These are phyloP conservation scores for Hanseniaspora meyeri DNA, from an alignment of 805 yeast species.

Conservation along the genomic window DNA sequence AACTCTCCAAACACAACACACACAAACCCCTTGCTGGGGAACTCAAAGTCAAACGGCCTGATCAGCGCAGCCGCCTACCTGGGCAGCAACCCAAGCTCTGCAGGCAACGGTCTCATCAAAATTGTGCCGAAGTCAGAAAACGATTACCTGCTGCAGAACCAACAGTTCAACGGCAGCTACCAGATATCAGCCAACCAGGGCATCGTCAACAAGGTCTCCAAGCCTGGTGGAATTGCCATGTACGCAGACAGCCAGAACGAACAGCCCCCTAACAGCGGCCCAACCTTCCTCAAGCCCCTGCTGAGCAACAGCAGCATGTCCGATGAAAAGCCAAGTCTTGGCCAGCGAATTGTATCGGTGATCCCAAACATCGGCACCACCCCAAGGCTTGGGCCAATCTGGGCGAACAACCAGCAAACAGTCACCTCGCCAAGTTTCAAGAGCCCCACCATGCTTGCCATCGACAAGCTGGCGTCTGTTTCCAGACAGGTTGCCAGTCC, in stretches of 20 bases:
- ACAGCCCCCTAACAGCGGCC: background rate
- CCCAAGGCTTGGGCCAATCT: constrained; percentile 2
- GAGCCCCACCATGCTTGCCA: constrained; percentile 11
- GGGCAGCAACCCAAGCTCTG: background rate
- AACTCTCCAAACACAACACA: background rate
- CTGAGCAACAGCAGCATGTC: background rate
- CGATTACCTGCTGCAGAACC: background rate
- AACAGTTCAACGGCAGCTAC: background rate
- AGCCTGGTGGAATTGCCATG: background rate
- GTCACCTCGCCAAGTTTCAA: constrained; percentile 1
- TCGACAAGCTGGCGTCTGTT: constrained; percentile 12
- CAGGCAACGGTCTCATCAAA: constrained; percentile 2
- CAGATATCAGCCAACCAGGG: constrained; percentile 1
- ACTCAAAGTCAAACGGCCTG: constrained; percentile 3
- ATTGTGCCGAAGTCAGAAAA: constrained; percentile 9
- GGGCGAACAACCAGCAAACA: background rate
- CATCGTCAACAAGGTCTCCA: background rate
- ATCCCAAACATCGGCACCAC: background rate
- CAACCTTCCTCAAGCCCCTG: background rate
- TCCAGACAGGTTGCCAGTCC: constrained; percentile 7
- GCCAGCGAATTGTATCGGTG: background rate
- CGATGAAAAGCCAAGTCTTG: background rate
- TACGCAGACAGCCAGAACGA: background rate
- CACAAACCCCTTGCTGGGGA: background rate
- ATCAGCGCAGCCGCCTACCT: constrained; percentile 1